Base-by-base conservation (phyloP, 257 asterid genomes). In the Salvia splendens region DNA sequence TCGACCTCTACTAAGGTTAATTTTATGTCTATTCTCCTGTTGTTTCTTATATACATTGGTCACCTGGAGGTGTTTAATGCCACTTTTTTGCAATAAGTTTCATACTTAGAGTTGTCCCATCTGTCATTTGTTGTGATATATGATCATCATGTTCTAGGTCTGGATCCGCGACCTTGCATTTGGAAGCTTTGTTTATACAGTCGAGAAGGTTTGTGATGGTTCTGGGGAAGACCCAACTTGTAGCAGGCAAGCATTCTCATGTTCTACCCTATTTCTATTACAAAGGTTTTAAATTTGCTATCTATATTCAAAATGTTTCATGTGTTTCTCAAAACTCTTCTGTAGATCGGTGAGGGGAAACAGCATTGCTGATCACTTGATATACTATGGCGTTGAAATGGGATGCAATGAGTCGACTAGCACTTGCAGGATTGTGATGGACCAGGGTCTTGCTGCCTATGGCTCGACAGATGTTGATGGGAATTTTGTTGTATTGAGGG, bases 211-310 rank as follows among this genome's bases (percentile, higher is more conserved):
- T 64, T 94, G 99, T 54, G 99, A 91, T 77, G 82, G 73, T 74
- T 94, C 99, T 20, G 99, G 99, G 47, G 99, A 94, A 81, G 99
- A 94, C 77, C 96, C 99, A 36, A 80, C 84, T 51, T 94, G 99
- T 80, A 87, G 98, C 95, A 91, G 99, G 99, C 80, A 76, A 17
- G 20, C 20, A 17, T 17, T 17, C 20, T 17, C 20, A 17, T 17
- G 20, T 1, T 17, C 20, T 17, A 17, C 20, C 36, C 71, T 68
- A 12, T 15, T 61, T 73, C 30, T 11, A 35, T 2, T 11, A 4
- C 30, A 41, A 12, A 7, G 0, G 8, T 33, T 40, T 6, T 1
- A 8, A 40, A 40, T 8, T 40, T 8, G 11, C 45, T 8, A 40
- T 40, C 45, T 40, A 40, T 1, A 8, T 40, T 40, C 8, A 10